Evolutionary conservation across 306 rosid genomes (phyloP).

Genomic region (Vicia sativa): DNA sequence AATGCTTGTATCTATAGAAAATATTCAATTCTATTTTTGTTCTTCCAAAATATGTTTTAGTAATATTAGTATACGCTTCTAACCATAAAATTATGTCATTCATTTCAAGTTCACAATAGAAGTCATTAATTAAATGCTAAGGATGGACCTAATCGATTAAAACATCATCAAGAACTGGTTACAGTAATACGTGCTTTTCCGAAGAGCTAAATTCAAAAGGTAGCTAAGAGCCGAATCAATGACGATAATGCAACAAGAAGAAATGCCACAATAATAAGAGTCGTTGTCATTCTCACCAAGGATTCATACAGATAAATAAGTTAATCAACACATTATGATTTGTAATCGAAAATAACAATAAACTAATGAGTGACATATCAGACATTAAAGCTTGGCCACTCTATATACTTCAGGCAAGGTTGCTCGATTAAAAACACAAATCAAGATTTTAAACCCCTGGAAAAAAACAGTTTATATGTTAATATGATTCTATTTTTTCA

Average conservation of each 20-base stretch:
- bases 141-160: slow-evolving; percentile 10
- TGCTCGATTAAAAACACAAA: slow-evolving; percentile 74
- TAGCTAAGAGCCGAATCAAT: slow-evolving; percentile 75
- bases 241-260: slow-evolving; percentile 78
- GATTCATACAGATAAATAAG: slow-evolving; percentile 15
- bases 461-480: neutral
- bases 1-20: too few relatives aligned
- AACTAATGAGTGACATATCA: slow-evolving; percentile 56
- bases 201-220: slow-evolving; percentile 60
- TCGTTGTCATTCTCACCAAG: slow-evolving; percentile 67
- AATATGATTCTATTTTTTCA: too few relatives aligned
- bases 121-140: too few relatives aligned
- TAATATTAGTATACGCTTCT: too few relatives aligned
- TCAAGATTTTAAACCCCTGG: slow-evolving; percentile 62
- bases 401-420: slow-evolving; percentile 86
- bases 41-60: too few relatives aligned
- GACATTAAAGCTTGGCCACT: slow-evolving; percentile 83
- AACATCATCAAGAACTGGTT: slow-evolving; percentile 19
- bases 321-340: neutral
- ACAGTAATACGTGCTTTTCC: slow-evolving; percentile 45
- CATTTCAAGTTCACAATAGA: too few relatives aligned
- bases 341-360: slow-evolving; percentile 18
- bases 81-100: too few relatives aligned
- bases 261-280: slow-evolving; percentile 79
- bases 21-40: too few relatives aligned